Conservation (phyloP, 2,329 filamentous ascomycete genomes). For the Alternaria gaisen region DNA sequence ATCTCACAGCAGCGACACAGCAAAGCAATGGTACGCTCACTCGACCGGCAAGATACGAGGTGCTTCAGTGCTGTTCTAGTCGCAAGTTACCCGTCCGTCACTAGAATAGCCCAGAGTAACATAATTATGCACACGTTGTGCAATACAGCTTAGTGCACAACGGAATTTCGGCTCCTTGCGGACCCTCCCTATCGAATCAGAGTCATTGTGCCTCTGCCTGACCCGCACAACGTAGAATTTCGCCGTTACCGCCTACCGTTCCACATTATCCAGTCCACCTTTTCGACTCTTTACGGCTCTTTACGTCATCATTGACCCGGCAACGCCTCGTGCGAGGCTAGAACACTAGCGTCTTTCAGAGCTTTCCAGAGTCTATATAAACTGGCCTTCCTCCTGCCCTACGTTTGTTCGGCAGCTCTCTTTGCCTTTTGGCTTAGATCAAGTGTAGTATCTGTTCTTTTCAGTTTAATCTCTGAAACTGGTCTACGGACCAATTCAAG, state of each 20-base stretch:
- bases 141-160: background rate
- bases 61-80: background rate
- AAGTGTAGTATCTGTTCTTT: slow-evolving; percentile 83
- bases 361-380: slow-evolving; percentile 7
- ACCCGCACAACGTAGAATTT: background rate
- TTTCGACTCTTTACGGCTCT: background rate
- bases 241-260: background rate
- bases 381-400: slow-evolving; percentile 3
- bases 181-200: background rate
- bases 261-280: background rate
- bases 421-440: slow-evolving; percentile 30
- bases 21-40: background rate
- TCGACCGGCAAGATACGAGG: background rate
- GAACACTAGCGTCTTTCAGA: background rate
- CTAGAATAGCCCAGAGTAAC: background rate
- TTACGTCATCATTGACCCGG: slow-evolving; percentile 5
- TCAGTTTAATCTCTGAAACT: slow-evolving; percentile 69
- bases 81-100: no score
- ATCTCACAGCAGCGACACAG: background rate
- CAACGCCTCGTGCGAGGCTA: background rate
- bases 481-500: slow-evolving; percentile 10
- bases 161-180: background rate
- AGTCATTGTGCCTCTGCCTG: background rate
- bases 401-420: slow-evolving; percentile 18
- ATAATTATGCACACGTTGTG: background rate